Conservation (phyloP, 805 yeast genomes). For the Saturnispora serradocipensis region DNA sequence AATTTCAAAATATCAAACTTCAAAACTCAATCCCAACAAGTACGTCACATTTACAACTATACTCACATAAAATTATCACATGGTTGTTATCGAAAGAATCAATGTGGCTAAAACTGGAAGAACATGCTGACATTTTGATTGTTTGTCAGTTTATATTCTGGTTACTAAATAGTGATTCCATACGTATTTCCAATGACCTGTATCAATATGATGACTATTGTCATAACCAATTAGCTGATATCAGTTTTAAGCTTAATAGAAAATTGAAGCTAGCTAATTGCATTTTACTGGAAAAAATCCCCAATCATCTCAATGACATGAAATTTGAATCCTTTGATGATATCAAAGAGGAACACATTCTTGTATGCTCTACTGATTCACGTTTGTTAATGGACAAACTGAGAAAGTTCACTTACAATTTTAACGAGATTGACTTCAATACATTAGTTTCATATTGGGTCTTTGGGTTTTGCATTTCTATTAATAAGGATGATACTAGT, state of each 20-base stretch:
- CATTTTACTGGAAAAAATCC: conserved; percentile 1
- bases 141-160: conserved; percentile 10
- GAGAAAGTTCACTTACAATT: neutral
- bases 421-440: neutral
- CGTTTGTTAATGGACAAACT: neutral
- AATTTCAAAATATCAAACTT: conserved; percentile 23
- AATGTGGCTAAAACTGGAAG: neutral
- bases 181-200: neutral
- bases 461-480: conserved; percentile 1
- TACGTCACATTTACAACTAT: conserved; percentile 10
- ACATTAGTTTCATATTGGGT: neutral
- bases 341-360: neutral
- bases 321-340: neutral
- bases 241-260: neutral
- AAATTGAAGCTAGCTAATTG: neutral
- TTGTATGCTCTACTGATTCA: neutral
- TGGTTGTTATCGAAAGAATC: conserved; percentile 33
- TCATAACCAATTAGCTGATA: neutral
- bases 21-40: conserved; percentile 11
- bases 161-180: conserved; percentile 7
- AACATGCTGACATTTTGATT: neutral
- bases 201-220: neutral
- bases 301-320: neutral
- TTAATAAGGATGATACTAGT: neutral
- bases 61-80: conserved; percentile 28